phyloP scores from a whole-genome alignment of 1,284 basidiomycete genomes.

The Malassezia caprae region DNA sequence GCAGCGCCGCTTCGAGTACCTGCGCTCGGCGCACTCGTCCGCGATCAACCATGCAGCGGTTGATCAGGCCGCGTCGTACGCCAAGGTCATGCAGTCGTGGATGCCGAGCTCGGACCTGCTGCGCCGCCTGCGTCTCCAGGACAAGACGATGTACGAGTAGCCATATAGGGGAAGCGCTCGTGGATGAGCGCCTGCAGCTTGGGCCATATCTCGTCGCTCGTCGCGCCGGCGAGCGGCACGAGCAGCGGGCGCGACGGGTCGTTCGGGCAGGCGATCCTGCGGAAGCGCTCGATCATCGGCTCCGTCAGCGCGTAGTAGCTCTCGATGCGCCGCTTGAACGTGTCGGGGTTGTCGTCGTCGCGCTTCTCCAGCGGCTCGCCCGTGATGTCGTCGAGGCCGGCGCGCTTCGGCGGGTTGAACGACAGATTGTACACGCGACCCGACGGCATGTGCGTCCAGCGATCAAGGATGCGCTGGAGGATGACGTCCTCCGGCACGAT shows the following conservation, averaged over 20 bases:
- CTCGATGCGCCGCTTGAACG: constrained; percentile 67
- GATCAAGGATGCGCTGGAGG: constrained; percentile 68
- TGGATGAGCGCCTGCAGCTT: constrained; percentile 58
- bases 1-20: constrained; percentile 1
- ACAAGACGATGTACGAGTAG: constrained; percentile 8
- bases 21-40: not conserved
- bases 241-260: constrained; percentile 41
- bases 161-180: constrained; percentile 18
- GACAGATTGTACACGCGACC: constrained; percentile 67
- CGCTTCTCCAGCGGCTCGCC: constrained; percentile 80
- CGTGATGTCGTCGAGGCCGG: constrained; percentile 80
- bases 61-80: not conserved
- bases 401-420: constrained; percentile 69
- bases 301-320: constrained; percentile 80
- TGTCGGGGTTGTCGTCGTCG: constrained; percentile 82
- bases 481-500: constrained; percentile 85
- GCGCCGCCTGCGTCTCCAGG: constrained; percentile 5
- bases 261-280: constrained; percentile 18
- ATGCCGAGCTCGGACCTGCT: not conserved
- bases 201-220: constrained; percentile 89
- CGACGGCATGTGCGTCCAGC: constrained; percentile 85
- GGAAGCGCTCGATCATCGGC: constrained; percentile 60
- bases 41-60: not conserved
- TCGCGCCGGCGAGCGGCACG: constrained; percentile 67
- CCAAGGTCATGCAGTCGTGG: not conserved